These are phyloP conservation scores for Candida ipomoeae DNA, from an alignment of 805 yeast genomes.

Conservation along the genomic window DNA sequence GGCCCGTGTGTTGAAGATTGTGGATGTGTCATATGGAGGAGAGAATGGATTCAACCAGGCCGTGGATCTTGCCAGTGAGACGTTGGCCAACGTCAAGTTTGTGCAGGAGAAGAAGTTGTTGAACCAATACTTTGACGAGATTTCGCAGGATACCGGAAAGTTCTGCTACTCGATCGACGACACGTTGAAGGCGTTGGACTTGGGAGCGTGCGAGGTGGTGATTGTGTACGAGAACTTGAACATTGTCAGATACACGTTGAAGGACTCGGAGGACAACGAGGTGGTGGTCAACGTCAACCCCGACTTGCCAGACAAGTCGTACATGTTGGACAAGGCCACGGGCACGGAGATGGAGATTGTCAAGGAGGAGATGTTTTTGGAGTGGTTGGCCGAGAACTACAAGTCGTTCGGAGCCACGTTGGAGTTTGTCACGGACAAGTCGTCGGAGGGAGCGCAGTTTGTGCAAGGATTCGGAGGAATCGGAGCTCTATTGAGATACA, in stretches of 20 bases:
- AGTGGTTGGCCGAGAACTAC: conserved; percentile 98
- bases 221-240: conserved; percentile 93
- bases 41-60: conserved; percentile 99
- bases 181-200: conserved; percentile 91
- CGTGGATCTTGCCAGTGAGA: conserved; percentile 94
- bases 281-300: conserved; percentile 71
- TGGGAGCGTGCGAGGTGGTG: conserved; percentile 91
- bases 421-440: conserved; percentile 94
- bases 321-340: conserved; percentile 73
- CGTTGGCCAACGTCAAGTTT: conserved; percentile 93
- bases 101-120: conserved; percentile 97
- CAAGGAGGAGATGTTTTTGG: conserved; percentile 80
- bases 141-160: conserved; percentile 94
- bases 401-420: conserved; percentile 89
- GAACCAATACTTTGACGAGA: conserved; percentile 91
- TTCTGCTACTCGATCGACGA: conserved; percentile 98
- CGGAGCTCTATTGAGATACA: conserved; percentile 94
- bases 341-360: conserved; percentile 91
- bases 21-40: conserved; percentile 98
- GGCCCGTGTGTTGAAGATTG: conserved; percentile 83
- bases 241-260: conserved; percentile 75
- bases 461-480: conserved; percentile 98
- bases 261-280: conserved; percentile 76
- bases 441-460: conserved; percentile 98
- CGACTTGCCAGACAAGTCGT: conserved; percentile 67